Evolutionary conservation across 2,329 filamentous ascomycete genomes (phyloP).

Genomic region (Albophoma yamanashiensis): DNA sequence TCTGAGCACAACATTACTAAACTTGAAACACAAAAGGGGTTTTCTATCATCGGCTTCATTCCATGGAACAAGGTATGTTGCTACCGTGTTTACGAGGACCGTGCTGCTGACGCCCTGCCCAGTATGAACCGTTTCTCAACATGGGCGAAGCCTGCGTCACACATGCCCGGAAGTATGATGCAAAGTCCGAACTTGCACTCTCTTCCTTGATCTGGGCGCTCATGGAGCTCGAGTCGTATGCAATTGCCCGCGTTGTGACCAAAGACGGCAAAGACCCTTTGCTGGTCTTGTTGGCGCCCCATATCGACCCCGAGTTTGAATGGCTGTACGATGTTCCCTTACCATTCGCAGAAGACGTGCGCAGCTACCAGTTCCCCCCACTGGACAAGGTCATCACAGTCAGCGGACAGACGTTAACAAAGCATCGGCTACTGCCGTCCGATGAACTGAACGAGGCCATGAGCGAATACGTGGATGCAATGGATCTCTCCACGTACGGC

Average conservation of each 20-base stretch:
- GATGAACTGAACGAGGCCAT: slow-evolving; percentile 68
- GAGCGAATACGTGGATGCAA: slow-evolving; percentile 83
- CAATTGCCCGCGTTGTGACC: slow-evolving; percentile 71
- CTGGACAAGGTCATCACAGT: slow-evolving; percentile 80
- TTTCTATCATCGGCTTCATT: slow-evolving; percentile 84
- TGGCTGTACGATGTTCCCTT: slow-evolving; percentile 83
- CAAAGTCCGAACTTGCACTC: slow-evolving; percentile 73
- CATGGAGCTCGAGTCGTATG: slow-evolving; percentile 74
- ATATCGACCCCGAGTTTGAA: slow-evolving; percentile 68
- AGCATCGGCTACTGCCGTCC: slow-evolving; percentile 75
- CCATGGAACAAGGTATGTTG: slow-evolving; percentile 51
- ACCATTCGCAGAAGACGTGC: slow-evolving; percentile 86
- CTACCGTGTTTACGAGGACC: not conserved
- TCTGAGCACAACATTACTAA: slow-evolving; percentile 84
- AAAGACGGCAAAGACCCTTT: slow-evolving; percentile 75
- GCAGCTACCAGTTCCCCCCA: slow-evolving; percentile 84
- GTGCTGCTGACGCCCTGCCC: not conserved
- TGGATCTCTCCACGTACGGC: slow-evolving; percentile 70
- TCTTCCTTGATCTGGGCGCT: slow-evolving; percentile 86
- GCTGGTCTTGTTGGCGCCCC: slow-evolving; percentile 69
- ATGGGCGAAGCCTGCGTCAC: slow-evolving; percentile 75
- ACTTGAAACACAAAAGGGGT: slow-evolving; percentile 61
- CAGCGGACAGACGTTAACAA: slow-evolving; percentile 67
- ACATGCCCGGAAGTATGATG: slow-evolving; percentile 64
- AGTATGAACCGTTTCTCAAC: slow-evolving; percentile 77